These are phyloP conservation scores for Dictyostelium discoideum DNA, from an alignment of 78 protist genomes.

Conservation along the genomic window DNA sequence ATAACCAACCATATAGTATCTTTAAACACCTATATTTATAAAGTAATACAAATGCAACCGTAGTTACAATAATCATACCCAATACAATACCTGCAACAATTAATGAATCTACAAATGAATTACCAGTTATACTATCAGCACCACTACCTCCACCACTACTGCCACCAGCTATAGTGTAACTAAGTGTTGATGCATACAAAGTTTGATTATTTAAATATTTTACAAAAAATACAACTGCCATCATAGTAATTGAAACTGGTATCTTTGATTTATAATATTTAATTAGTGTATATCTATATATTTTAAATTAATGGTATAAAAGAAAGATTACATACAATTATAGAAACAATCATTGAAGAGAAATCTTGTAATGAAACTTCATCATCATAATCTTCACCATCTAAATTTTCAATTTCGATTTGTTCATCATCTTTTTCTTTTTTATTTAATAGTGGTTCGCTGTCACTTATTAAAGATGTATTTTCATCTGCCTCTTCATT, in stretches of 20 bases:
- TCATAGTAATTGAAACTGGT: neutral
- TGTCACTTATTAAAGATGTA: neutral
- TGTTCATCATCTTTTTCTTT: neutral
- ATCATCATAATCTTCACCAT: slow-evolving; percentile 67
- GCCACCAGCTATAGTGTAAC: neutral
- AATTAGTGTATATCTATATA: no score
- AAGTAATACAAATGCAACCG: slow-evolving; percentile 74
- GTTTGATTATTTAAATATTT: slow-evolving; percentile 5
- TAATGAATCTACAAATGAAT: slow-evolving; percentile 37
- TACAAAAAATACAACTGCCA: slow-evolving; percentile 12
- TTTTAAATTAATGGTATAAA: no score
- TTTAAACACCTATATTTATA: slow-evolving; percentile 82
- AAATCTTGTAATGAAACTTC: slow-evolving; percentile 62
- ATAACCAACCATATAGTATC: slow-evolving; percentile 75
- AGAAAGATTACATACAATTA: slow-evolving; percentile 21
- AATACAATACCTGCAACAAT: slow-evolving; percentile 47
- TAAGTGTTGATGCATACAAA: neutral
- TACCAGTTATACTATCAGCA: neutral
- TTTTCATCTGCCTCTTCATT: slow-evolving; percentile 7
- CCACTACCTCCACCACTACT: slow-evolving; percentile 1
- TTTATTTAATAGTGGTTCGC: neutral
- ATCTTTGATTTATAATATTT: neutral
- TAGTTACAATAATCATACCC: slow-evolving; percentile 51
- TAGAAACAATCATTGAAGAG: slow-evolving; percentile 58
- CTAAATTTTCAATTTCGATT: neutral